Conservation (phyloP, 306 rosid species). For the Quercus bicolor region DNA sequence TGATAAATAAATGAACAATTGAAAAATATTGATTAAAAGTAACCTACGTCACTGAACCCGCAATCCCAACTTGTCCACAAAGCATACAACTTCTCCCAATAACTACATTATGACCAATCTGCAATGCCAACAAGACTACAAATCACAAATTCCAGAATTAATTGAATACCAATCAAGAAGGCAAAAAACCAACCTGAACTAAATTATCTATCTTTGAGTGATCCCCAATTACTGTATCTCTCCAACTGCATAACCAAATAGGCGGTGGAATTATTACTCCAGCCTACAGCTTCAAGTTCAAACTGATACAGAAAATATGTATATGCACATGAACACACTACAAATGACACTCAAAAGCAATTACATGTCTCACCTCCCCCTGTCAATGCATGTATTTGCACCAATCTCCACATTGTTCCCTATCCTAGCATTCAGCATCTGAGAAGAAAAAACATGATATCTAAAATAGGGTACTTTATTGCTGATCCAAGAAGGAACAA, state of each 20-base stretch:
- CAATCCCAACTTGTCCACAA: conserved; percentile 97
- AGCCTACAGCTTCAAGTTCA: conserved; percentile 16
- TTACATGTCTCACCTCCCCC: conserved; percentile 70
- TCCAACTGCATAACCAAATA: conserved; percentile 67
- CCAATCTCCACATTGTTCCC: conserved; percentile 83
- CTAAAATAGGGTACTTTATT: not conserved
- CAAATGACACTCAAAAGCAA: not conserved
- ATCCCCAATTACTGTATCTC: conserved; percentile 83
- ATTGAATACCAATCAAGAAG: not conserved
- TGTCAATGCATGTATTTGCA: conserved; percentile 87
- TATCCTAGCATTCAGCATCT: conserved; percentile 72
- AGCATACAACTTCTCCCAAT: conserved; percentile 79
- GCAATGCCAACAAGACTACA: conserved; percentile 36
- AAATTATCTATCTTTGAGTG: conserved; percentile 85
- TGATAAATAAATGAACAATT: not conserved
- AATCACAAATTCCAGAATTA: not conserved
- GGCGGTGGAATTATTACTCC: conserved; percentile 19
- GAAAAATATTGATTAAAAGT: not conserved
- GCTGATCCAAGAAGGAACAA: not conserved
- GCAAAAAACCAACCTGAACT: conserved; percentile 69
- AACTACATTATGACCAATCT: conserved; percentile 90
- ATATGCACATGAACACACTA: not conserved
- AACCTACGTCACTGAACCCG: conserved; percentile 86
- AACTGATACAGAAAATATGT: conserved; percentile 16
- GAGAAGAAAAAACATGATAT: conserved; percentile 27